phyloP scores from a whole-genome alignment of 2,329 filamentous ascomycete species.

The Lachnellula arida region DNA sequence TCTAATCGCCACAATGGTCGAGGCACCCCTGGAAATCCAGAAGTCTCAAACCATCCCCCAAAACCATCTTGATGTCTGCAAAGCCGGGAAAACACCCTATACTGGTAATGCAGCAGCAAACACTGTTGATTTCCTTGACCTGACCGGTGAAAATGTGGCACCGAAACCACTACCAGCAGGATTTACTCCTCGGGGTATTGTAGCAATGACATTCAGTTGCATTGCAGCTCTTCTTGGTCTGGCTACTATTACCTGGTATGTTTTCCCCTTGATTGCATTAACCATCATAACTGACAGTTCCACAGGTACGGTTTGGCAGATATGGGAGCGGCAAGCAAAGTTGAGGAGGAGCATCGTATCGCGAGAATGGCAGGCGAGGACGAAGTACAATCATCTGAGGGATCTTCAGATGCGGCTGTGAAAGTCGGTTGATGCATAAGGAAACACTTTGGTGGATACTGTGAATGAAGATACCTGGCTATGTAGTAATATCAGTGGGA shows the following conservation, averaged over 20 bases:
- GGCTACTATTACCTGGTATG: constrained; percentile 27
- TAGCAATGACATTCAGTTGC: constrained; percentile 29
- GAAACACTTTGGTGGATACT: neutral
- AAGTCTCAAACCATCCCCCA: constrained; percentile 50
- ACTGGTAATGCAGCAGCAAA: constrained; percentile 74
- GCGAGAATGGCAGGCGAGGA: constrained; percentile 6
- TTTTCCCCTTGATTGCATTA: neutral
- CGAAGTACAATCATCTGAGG: neutral
- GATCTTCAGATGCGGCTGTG: neutral
- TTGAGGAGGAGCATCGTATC: constrained; percentile 20
- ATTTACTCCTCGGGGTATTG: constrained; percentile 30
- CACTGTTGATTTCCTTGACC: constrained; percentile 56
- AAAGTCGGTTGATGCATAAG: neutral
- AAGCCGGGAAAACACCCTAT: constrained; percentile 44
- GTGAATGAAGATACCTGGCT: neutral
- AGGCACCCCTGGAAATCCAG: constrained; percentile 30
- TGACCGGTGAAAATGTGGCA: constrained; percentile 44
- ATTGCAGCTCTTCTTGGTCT: constrained; percentile 28
- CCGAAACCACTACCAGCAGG: constrained; percentile 25
- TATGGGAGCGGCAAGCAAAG: constrained; percentile 28
- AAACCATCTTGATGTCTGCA: constrained; percentile 55
- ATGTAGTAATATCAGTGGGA: neutral
- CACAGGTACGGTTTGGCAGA: constrained; percentile 29
- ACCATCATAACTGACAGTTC: constrained; percentile 3
- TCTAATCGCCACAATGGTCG: constrained; percentile 55